Percentiles rank a stretch among this genome's conserved stretches.
Evolutionary conservation across 2,329 filamentous ascomycete species (phyloP).

Genomic region (Fusarium sp.): DNA sequence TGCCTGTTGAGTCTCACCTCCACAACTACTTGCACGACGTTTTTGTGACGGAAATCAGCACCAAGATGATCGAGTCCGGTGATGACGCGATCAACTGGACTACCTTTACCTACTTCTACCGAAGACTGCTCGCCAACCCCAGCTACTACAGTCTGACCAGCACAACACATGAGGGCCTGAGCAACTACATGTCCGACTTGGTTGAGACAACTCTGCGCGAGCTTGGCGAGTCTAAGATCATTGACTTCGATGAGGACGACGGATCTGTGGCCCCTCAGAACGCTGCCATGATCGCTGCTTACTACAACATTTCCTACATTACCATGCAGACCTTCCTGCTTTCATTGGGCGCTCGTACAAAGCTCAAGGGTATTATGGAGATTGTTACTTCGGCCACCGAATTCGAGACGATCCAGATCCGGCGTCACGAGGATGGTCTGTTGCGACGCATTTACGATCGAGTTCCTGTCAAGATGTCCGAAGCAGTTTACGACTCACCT

Average conservation of each 20-base stretch:
- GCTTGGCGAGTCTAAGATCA: constrained; percentile 90
- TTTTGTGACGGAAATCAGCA: constrained; percentile 97
- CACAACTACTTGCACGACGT: constrained; percentile 93
- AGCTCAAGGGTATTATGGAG: constrained; percentile 96
- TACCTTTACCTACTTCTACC: constrained; percentile 98
- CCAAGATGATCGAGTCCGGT: constrained; percentile 92
- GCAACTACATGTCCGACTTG: constrained; percentile 91
- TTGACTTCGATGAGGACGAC: constrained; percentile 94
- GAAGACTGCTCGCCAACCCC: constrained; percentile 91
- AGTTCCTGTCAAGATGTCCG: constrained; percentile 93
- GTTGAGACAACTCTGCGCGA: constrained; percentile 94
- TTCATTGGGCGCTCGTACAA: constrained; percentile 87
- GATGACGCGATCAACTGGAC: constrained; percentile 99
- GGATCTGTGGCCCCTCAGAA: constrained; percentile 91
- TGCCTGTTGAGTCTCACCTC: constrained; percentile 94
- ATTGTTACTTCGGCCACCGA: constrained; percentile 97
- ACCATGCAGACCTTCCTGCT: constrained; percentile 99
- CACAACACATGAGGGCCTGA: constrained; percentile 92
- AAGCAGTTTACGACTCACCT: constrained; percentile 88
- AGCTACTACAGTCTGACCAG: constrained; percentile 94
- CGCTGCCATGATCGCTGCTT: constrained; percentile 96
- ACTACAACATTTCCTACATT: constrained; percentile 99
- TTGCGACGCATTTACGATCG: constrained; percentile 94
- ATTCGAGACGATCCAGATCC: constrained; percentile 94
- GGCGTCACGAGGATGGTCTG: constrained; percentile 89